A percentile compares a stretch with the other conserved stretches of the same genome.
Conservation (phyloP, 2,329 filamentous ascomycete genomes). For the Zalaria obscura region DNA sequence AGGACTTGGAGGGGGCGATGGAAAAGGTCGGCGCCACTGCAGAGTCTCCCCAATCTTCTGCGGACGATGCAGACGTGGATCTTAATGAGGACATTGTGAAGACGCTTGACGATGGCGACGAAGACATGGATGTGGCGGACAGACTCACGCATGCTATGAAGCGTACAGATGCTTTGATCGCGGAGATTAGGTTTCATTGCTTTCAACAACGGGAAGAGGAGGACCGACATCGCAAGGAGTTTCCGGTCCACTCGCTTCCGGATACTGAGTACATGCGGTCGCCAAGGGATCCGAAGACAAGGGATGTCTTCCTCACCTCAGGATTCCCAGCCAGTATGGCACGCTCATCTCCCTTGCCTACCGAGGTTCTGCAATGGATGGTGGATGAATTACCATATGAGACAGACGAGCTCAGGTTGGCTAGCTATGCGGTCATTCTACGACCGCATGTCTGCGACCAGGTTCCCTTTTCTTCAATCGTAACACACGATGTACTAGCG, state of each 20-base stretch:
- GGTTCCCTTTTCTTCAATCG: neutral
- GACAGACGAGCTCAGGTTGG: conserved; percentile 19
- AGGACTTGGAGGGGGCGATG: conserved; percentile 6
- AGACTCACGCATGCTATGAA: conserved; percentile 43
- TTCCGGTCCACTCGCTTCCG: conserved; percentile 15
- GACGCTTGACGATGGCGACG: conserved; percentile 19
- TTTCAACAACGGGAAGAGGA: conserved; percentile 25
- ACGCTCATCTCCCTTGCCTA: conserved; percentile 20
- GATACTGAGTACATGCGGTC: conserved; percentile 18
- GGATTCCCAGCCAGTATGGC: conserved; percentile 28
- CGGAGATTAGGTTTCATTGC: conserved; percentile 42
- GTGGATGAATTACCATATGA: conserved; percentile 19
- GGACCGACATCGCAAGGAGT: conserved; percentile 9
- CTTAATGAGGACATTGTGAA: conserved; percentile 3
- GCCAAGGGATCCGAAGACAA: conserved; percentile 16
- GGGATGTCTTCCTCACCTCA: conserved; percentile 26
- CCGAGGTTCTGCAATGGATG: conserved; percentile 28
- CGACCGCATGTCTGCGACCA: neutral
- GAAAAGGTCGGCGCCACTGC: conserved; percentile 4
- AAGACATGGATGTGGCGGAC: conserved; percentile 27
- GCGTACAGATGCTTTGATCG: conserved; percentile 44
- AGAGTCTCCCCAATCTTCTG: conserved; percentile 10
- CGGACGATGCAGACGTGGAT: conserved; percentile 14
- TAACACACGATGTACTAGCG: too few species aligned
- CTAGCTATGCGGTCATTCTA: conserved; percentile 18